Conservation (phyloP, 1,284 basidiomycete genomes). For the Marasmius oreades region DNA sequence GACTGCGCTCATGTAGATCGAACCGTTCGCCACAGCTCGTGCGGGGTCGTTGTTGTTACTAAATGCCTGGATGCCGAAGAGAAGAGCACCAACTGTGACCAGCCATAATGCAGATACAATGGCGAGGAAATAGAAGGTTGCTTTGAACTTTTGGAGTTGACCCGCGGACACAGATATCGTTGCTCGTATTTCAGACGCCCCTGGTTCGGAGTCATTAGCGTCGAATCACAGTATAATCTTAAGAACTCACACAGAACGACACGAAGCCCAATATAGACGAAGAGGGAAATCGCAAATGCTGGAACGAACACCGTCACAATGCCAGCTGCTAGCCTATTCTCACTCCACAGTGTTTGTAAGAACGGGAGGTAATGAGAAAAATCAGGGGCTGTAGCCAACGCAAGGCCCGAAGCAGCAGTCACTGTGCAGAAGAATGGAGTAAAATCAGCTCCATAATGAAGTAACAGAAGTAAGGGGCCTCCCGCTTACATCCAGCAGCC, state of each 20-base stretch:
- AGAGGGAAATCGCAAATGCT: conserved; percentile 55
- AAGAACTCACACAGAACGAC: conserved; percentile 54
- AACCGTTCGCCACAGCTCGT: conserved; percentile 59
- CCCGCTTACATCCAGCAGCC: conserved; percentile 57
- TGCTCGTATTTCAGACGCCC: conserved; percentile 47
- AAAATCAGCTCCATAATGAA: background rate
- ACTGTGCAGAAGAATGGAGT: conserved; percentile 35
- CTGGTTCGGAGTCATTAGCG: conserved; percentile 25
- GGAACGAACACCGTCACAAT: conserved; percentile 66
- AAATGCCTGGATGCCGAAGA: conserved; percentile 64
- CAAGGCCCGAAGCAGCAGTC: conserved; percentile 64
- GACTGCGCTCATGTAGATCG: conserved; percentile 66
- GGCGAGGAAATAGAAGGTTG: conserved; percentile 63
- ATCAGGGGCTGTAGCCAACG: conserved; percentile 65
- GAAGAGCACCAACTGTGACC: conserved; percentile 58
- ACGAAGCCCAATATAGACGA: conserved; percentile 51
- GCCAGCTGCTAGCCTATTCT: conserved; percentile 52
- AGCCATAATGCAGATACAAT: conserved; percentile 57
- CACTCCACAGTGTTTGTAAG: conserved; percentile 48
- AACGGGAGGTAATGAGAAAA: conserved; percentile 69
- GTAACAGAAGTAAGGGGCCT: background rate
- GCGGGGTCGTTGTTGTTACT: conserved; percentile 36
- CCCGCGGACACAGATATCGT: conserved; percentile 60
- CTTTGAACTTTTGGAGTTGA: conserved; percentile 61
- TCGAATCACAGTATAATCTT: background rate